These are phyloP conservation scores for Solanum virginianum DNA, from an alignment of 257 asterid genomes.

Conservation along the genomic window DNA sequence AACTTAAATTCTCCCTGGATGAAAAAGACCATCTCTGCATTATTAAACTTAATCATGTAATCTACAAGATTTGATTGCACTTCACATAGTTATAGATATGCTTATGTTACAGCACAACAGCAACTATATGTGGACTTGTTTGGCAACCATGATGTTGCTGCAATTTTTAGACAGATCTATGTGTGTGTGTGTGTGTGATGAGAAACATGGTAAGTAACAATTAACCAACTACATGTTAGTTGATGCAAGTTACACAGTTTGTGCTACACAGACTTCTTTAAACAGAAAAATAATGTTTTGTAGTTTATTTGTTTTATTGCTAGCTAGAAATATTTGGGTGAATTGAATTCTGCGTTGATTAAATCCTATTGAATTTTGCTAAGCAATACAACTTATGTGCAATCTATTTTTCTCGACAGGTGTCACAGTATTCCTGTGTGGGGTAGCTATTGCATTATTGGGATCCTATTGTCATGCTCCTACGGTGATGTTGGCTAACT, in stretches of 20 bases:
- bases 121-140: background rate
- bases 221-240: background rate
- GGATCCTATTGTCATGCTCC: constrained; percentile 85
- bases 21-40: background rate
- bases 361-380: background rate
- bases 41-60: background rate
- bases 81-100: background rate
- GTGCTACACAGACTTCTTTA: background rate
- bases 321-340: background rate
- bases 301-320: background rate
- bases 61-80: background rate
- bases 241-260: background rate
- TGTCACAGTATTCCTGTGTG: constrained; percentile 81
- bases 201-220: background rate
- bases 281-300: background rate
- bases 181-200: background rate
- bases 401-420: constrained; percentile 31
- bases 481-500: constrained; percentile 82
- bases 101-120: background rate
- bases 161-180: background rate
- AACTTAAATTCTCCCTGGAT: background rate
- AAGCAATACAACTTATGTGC: background rate
- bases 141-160: background rate
- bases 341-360: background rate
- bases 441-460: constrained; percentile 61